Base-by-base conservation (phyloP, 345 rosid genomes). In the rapeseed (Brassica napus) region DNA sequence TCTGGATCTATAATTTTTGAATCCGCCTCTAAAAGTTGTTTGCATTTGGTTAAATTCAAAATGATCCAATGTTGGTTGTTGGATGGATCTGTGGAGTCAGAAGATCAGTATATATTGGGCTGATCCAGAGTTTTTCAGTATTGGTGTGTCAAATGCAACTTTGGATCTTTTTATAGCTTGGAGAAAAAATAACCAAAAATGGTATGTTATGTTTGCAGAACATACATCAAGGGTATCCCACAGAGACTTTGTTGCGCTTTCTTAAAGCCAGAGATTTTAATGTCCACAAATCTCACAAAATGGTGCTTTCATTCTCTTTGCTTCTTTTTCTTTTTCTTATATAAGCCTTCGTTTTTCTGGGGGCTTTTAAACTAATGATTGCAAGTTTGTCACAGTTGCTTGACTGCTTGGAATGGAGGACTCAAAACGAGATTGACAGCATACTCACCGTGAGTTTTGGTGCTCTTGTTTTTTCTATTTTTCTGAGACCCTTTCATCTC, bases 181-280 rank as follows among this genome's bases (percentile, higher is more conserved):
- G 49, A 70, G 68, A 30, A 23, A 23, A n/a, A 1, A 21, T 26
- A 26, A 28, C 18, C 30, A 57, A 16, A 35, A 24, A 28, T 8
- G 47, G 23, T 39, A 64, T 71, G 32, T 78, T 42, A 28, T 82
- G 71, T 8, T 57, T 85, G 69, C 90, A 96, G 98, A 93, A 86
- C 81, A 69, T 96, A 73, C 99, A 96, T 80, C 99, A 93, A 69
- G 99, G 98, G 5, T 87, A 83, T 86, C 87, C 89, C 5, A 78
- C 78, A 15, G 97, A 92, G 87, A 88, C 85, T 30, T 81, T 92
- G 80, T 68, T 69, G 60, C 97, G 97, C 68, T 96, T 93, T 78
- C 90, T 96, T 60, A 93, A 88, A 86, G 99, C 99, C 6, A 89
- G 99, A 75, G 97, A 96, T 26, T 88, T 94, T 90, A 87, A 90